Evolutionary conservation across 2,329 filamentous ascomycete genomes (phyloP), one percentile per base, ranked within the genome.

Genomic region (Cordyceps tenuipes): DNA sequence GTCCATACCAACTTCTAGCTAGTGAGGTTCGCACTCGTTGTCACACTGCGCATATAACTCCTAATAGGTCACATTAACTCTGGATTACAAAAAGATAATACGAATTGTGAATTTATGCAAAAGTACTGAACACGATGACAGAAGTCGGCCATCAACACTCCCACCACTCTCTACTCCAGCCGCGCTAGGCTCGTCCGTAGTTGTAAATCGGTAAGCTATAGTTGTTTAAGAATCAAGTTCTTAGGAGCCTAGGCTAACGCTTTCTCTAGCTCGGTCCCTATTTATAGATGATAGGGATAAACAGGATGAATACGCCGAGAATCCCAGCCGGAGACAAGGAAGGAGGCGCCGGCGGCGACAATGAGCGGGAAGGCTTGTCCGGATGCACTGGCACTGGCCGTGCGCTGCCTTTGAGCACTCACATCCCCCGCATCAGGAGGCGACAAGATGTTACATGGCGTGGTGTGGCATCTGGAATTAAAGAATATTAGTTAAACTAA

Each of bases 271-370:
- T 36, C 1, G 50, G n/a, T 3, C 58, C 51, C 51, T 44, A 64
- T 31, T 68, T 66, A 46, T 66, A 71, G 29, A 73, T 64, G 1
- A 62, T 49, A 0, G 70, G 68, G 36, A 73, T 58, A 2, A 69
- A 68, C 7, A 73, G 62, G 4, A 66, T 66, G 2, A 68, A 48
- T 1, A 72, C 67, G 36, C 71, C 66, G 52, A 73, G 64, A 13
- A 66, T 64, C 61, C 71, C 71, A 15, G 67, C 69, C n/a, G n/a
- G n/a, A n/a, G n/a, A n/a, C n/a, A n/a, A n/a, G n/a, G n/a, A n/a
- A n/a, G n/a, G n/a, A n/a, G n/a, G n/a, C n/a, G n/a, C n/a, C n/a
- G n/a, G n/a, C n/a, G n/a, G n/a, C n/a, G n/a, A n/a, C n/a, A n/a
- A n/a, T n/a, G n/a, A n/a, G n/a, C n/a, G n/a, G n/a, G n/a, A n/a